A percentile compares a stretch with the other conserved stretches of the same genome.
Conservation (phyloP, 768 basidiomycete species). For the Boletus vinaceobasis region DNA sequence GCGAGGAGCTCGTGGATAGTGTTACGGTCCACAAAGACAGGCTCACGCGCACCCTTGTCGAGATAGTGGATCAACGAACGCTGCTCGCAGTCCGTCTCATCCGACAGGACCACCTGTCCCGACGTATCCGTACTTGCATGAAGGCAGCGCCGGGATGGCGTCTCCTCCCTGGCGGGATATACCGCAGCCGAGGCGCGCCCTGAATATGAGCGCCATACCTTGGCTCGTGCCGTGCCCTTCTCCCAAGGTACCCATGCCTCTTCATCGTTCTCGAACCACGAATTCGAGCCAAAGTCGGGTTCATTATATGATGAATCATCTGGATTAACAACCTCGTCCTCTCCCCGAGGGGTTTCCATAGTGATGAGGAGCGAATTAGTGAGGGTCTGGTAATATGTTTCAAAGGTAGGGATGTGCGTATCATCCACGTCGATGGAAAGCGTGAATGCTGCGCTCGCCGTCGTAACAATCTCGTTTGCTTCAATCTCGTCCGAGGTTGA, state of each 20-base stretch:
- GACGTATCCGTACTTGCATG: background rate
- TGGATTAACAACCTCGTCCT: background rate
- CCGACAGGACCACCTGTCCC: constrained; percentile 5
- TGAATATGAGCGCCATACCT: background rate
- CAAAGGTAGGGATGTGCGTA: constrained; percentile 4
- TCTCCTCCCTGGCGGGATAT: background rate
- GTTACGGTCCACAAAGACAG: constrained; percentile 13
- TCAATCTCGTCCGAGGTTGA: constrained; percentile 4
- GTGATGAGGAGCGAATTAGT: constrained; percentile 1
- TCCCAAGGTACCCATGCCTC: constrained; percentile 22
- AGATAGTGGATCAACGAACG: constrained; percentile 17
- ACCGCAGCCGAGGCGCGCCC: constrained; percentile 2
- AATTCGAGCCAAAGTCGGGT: background rate
- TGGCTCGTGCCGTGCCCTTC: background rate
- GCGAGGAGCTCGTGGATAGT: background rate
- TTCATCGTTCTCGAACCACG: constrained; percentile 13
- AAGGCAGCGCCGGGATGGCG: background rate
- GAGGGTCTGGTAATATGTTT: constrained; percentile 13
- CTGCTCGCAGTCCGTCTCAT: background rate
- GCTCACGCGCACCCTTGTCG: constrained; percentile 13
- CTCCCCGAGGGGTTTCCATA: background rate
- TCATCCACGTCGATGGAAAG: constrained; percentile 4
- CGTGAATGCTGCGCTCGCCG: constrained; percentile 2
- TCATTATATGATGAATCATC: constrained; percentile 2
- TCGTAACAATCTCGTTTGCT: constrained; percentile 1